Base-by-base conservation (phyloP, 1,139 yeast species). In the Geotrichum histeridarum region DNA sequence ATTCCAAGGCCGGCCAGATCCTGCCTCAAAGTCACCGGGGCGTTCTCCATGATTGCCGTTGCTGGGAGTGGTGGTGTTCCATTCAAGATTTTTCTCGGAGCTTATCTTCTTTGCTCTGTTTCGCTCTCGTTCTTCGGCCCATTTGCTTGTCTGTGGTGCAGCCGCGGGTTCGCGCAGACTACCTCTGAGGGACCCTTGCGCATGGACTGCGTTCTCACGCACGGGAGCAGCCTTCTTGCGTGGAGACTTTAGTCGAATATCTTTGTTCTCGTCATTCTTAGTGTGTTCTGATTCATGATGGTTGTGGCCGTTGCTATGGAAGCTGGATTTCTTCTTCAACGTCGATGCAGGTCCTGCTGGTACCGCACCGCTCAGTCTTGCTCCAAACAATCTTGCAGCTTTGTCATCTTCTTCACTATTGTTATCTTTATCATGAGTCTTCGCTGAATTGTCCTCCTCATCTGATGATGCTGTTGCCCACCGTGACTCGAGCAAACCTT, bases 61-160 rank as follows among this genome's bases (percentile, higher is more conserved):
- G 33, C 37, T 12, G 46, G 9, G 8, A n/a, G n/a, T n/a, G 35
- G 35, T 33, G 17, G 14, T 38, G 44, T 39, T 48, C 38, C 51
- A 39, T n/a, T 39, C 43, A 11, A 48, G 39, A 32, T 27, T 39
- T 6, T 22, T 27, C 35, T 39, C 51, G 2, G 43, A 32, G n/a
- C 31, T 44, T 9, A 48, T 44, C 41, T 48, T 33, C 39, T 41
- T 42, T 2, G 39, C 14, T 30, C 51, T 22, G 18, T 48, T 39
- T 8, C 45, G 51, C 31, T 48, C 51, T 11, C 51, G 51, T 8
- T 48, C 51, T 8, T 48, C 44, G 12, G 44, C 37, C 51, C 51
- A 48, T 27, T 33, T 38, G 39, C 51, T 48, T 9, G 30, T 9
- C 15, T 42, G 44, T 2, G 39, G n/a, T 17, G 30, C n/a, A 15